Conservation (phyloP, 2,329 filamentous ascomycete species). For the Aspergillus piperis region DNA sequence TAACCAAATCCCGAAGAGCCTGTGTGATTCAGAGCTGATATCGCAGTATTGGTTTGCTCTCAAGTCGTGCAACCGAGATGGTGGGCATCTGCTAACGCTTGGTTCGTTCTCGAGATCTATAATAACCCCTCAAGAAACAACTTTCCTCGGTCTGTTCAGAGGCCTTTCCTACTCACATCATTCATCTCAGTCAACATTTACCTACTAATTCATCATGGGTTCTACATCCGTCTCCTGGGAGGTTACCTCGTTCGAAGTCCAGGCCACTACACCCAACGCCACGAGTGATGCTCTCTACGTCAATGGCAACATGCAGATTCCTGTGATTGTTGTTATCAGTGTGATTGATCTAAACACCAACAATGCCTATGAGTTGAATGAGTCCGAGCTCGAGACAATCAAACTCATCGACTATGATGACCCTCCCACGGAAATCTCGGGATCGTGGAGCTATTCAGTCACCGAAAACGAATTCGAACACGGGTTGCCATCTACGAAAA, state of each 20-base stretch:
- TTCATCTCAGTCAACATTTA: too few relatives aligned
- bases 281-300: not conserved
- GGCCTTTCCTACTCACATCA: too few relatives aligned
- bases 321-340: not conserved
- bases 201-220: too few relatives aligned
- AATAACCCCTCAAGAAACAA: too few relatives aligned
- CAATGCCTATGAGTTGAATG: not conserved
- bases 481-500: too few relatives aligned
- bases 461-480: not conserved
- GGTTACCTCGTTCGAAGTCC: not conserved
- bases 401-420: not conserved
- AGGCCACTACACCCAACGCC: not conserved
- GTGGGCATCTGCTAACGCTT: too few relatives aligned
- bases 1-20: too few relatives aligned
- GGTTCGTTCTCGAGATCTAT: too few relatives aligned
- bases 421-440: not conserved
- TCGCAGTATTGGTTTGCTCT: too few relatives aligned
- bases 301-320: not conserved
- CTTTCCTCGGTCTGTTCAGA: too few relatives aligned
- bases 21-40: too few relatives aligned
- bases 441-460: not conserved
- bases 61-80: too few relatives aligned
- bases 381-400: not conserved
- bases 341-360: not conserved
- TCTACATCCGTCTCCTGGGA: not conserved